phyloP scores from a whole-genome alignment of 129 eudicot genomes.

The Logfia minima region DNA sequence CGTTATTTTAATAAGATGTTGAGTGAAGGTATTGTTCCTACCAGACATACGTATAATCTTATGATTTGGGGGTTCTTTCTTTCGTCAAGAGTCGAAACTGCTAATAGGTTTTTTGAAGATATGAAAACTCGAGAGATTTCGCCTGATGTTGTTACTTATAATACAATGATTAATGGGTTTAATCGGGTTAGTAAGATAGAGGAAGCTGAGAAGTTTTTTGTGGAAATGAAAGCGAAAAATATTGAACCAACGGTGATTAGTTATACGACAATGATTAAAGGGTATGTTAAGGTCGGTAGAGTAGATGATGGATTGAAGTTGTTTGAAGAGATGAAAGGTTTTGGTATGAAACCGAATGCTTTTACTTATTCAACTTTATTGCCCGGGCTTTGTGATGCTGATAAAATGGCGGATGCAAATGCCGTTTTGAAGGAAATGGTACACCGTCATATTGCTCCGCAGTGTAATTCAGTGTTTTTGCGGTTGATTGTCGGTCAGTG shows the following conservation, averaged over 20 bases:
- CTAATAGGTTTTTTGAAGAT: constrained; percentile 76
- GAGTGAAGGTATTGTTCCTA: constrained; percentile 67
- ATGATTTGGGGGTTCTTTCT: constrained; percentile 90
- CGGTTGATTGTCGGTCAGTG: constrained; percentile 65
- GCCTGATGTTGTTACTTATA: constrained; percentile 89
- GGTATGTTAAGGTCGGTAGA: constrained; percentile 51
- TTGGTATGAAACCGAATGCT: constrained; percentile 67
- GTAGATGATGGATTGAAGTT: constrained; percentile 62
- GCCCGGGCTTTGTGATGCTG: constrained; percentile 77
- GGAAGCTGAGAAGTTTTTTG: constrained; percentile 69
- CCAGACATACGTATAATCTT: constrained; percentile 66
- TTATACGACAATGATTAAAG: constrained; percentile 87
- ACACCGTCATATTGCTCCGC: constrained; percentile 51
- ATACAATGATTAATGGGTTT: constrained; percentile 77
- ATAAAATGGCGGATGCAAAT: constrained; percentile 69
- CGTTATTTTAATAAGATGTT: constrained; percentile 82
- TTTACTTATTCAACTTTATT: constrained; percentile 70
- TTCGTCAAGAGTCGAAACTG: constrained; percentile 57
- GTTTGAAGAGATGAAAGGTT: constrained; percentile 73
- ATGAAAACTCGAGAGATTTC: constrained; percentile 66
- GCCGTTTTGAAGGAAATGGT: constrained; percentile 70
- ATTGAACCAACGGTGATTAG: constrained; percentile 76
- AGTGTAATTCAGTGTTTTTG: constrained; percentile 59
- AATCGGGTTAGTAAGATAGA: constrained; percentile 57
- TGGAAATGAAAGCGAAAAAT: constrained; percentile 76